Conservation (phyloP, 768 basidiomycete genomes). For the Lentinula lateritia region DNA sequence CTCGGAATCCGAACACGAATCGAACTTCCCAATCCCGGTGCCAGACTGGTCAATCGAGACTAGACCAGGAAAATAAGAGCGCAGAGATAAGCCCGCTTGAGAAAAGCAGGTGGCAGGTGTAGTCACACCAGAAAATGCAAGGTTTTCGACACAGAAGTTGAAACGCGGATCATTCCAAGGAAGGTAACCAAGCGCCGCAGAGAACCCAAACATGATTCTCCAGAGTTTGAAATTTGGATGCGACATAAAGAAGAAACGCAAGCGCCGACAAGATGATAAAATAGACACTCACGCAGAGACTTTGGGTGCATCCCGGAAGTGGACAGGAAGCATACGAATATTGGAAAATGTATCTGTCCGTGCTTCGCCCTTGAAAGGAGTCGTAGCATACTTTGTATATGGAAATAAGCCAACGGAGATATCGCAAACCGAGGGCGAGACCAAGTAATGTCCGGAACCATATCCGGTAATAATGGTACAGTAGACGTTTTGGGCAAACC, state of each 20-base stretch:
- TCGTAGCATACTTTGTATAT: slow-evolving; percentile 83
- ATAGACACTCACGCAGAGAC: slow-evolving; percentile 56
- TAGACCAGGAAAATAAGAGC: background rate
- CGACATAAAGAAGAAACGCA: background rate
- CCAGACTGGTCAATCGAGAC: background rate
- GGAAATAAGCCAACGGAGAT: background rate
- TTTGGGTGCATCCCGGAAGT: slow-evolving; percentile 82
- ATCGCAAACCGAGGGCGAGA: slow-evolving; percentile 7
- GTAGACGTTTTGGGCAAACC: background rate
- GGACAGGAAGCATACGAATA: slow-evolving; percentile 81
- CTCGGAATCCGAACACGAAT: background rate
- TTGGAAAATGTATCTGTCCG: slow-evolving; percentile 95
- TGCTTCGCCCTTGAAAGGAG: slow-evolving; percentile 96
- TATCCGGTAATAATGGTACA: background rate
- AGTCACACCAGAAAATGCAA: background rate
- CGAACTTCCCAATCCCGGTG: background rate
- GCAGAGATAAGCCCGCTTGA: background rate
- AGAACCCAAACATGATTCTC: slow-evolving; percentile 14
- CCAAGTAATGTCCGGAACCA: slow-evolving; percentile 5
- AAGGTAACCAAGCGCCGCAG: slow-evolving; percentile 2
- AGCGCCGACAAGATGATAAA: slow-evolving; percentile 14
- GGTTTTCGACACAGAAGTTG: background rate
- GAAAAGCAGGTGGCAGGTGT: background rate
- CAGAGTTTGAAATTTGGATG: slow-evolving; percentile 7
- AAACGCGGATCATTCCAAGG: slow-evolving; percentile 1